These are phyloP conservation scores for Bifiguratus adelaidae DNA, from an alignment of 192 early-diverging fungal species.

Conservation along the genomic window DNA sequence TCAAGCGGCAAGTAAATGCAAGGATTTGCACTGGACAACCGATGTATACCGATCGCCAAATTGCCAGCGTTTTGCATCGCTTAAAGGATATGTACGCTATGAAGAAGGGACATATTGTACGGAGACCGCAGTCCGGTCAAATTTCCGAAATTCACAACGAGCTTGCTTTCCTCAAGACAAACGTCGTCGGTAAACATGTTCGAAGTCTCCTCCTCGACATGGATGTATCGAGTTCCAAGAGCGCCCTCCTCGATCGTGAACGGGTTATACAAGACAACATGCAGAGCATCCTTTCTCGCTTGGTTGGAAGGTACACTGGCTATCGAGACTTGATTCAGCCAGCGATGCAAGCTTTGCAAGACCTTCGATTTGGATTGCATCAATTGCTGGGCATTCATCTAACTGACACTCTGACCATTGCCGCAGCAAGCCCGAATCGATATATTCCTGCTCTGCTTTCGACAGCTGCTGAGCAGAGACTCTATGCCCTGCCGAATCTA, in stretches of 20 bases:
- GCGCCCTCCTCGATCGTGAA: constrained; percentile 41
- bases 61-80: constrained; percentile 14
- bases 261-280: constrained; percentile 58
- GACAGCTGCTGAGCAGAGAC: too few species aligned
- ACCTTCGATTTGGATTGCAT: constrained; percentile 71
- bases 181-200: constrained; percentile 38
- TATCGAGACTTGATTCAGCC: constrained; percentile 74
- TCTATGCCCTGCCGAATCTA: too few species aligned
- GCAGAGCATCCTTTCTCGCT: constrained; percentile 45
- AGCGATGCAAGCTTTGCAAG: constrained; percentile 51
- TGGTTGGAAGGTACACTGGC: constrained; percentile 53
- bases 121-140: constrained; percentile 52
- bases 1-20: constrained; percentile 45
- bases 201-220: constrained; percentile 29
- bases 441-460: too few species aligned
- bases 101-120: constrained; percentile 29
- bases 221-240: constrained; percentile 17
- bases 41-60: constrained; percentile 21
- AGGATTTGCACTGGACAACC: constrained; percentile 50
- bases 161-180: constrained; percentile 38
- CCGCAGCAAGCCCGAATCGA: too few species aligned
- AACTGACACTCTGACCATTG: too few species aligned
- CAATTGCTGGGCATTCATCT: too few species aligned
- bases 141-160: constrained; percentile 57
- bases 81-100: constrained; percentile 18